These are phyloP conservation scores for Salinomyces thailandicus DNA, from an alignment of 2,329 filamentous ascomycete genomes.

Conservation along the genomic window DNA sequence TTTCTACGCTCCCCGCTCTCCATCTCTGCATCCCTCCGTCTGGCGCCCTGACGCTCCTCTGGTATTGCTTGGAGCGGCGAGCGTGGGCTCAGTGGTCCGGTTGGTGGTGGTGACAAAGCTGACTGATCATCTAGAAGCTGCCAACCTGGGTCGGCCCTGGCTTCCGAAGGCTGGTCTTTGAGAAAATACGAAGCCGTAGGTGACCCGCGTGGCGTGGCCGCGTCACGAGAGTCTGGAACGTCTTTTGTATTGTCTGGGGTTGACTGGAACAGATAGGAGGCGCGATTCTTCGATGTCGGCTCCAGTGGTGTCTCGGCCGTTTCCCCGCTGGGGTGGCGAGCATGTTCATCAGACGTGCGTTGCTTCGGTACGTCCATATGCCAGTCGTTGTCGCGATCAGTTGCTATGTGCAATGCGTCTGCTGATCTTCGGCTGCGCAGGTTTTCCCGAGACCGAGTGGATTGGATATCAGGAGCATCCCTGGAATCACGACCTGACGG, in stretches of 20 bases:
- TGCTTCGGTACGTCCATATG: constrained; percentile 13
- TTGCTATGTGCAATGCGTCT: constrained; percentile 21
- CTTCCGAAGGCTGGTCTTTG: too few species aligned
- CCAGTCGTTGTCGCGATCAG: constrained; percentile 11
- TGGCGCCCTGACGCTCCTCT: constrained; percentile 30
- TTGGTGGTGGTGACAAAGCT: constrained; percentile 11
- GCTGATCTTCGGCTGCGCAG: constrained; percentile 20
- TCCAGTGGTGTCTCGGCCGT: constrained; percentile 28
- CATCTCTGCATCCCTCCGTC: too few species aligned
- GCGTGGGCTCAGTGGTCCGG: constrained; percentile 14
- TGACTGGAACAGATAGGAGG: constrained; percentile 37
- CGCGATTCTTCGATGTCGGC: constrained; percentile 35
- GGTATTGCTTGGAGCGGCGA: constrained; percentile 39
- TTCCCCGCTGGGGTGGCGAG: constrained; percentile 14
- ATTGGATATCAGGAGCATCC: constrained; percentile 12
- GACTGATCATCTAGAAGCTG: too few species aligned
- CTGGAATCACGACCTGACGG: too few species aligned
- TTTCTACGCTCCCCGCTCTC: too few species aligned
- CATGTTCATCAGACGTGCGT: constrained; percentile 4
- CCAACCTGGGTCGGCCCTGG: too few species aligned
- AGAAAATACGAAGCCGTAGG: too few species aligned
- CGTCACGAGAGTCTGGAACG: constrained; percentile 2
- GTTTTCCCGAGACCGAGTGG: constrained; percentile 18
- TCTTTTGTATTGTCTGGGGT: constrained; percentile 24
- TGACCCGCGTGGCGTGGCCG: constrained; percentile 5